Conservation (phyloP, 768 basidiomycete genomes). For the Rhodosporidiobolus odoratus region DNA sequence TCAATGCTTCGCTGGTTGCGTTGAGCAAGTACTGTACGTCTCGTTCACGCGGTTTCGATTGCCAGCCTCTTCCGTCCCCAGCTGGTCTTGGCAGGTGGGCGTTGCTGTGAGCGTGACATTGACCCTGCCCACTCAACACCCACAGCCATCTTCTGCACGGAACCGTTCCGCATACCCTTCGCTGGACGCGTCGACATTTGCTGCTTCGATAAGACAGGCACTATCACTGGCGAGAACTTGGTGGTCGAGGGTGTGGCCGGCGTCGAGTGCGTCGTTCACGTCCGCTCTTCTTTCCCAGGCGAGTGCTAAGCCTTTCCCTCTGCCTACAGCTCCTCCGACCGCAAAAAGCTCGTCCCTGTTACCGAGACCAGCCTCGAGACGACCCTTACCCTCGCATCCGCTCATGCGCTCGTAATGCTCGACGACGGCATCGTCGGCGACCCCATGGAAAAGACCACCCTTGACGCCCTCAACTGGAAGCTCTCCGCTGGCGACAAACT, state of each 20-base stretch:
- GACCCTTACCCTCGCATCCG: conserved; percentile 79
- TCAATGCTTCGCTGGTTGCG: conserved; percentile 89
- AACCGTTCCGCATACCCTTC: conserved; percentile 94
- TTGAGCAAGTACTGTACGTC: conserved; percentile 80
- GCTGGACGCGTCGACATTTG: conserved; percentile 96
- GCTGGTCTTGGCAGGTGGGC: neutral
- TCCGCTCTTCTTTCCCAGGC: neutral
- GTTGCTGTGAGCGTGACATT: neutral
- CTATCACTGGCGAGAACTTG: conserved; percentile 91
- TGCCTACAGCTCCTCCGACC: conserved; percentile 56
- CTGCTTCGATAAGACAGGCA: conserved; percentile 99
- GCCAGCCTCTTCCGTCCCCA: neutral
- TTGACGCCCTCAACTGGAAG: conserved; percentile 86
- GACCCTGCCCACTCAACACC: neutral
- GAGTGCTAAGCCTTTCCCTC: neutral
- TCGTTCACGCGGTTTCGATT: neutral
- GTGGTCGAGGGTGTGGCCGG: conserved; percentile 92
- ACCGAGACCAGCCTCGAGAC: conserved; percentile 72
- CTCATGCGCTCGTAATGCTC: conserved; percentile 87
- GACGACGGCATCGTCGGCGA: conserved; percentile 96
- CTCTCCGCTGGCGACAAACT: conserved; percentile 65
- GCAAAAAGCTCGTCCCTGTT: conserved; percentile 66
- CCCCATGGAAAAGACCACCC: conserved; percentile 97
- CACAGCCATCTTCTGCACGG: conserved; percentile 97
- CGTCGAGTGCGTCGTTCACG: conserved; percentile 62